Conservation (phyloP, 176 grass and related monocot species). For the Pontederia paniculata region DNA sequence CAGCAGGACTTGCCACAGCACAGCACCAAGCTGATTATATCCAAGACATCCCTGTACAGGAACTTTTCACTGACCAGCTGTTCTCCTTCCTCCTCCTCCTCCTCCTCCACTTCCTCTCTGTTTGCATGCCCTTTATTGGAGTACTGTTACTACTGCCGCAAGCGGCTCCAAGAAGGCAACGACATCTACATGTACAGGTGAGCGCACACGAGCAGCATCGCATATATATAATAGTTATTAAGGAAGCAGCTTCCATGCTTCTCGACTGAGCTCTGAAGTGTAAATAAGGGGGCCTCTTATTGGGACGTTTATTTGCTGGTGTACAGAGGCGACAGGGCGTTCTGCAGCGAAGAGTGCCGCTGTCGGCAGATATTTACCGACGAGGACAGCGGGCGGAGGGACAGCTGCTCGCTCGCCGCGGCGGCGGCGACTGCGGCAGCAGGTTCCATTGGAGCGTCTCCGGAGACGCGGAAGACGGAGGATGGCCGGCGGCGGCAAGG, state of each 20-base stretch:
- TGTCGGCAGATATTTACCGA: slow-evolving; percentile 26
- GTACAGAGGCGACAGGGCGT: slow-evolving; percentile 19
- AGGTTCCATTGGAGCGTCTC: not conserved
- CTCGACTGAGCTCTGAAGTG: not conserved
- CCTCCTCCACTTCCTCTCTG: not conserved
- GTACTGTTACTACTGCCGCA: slow-evolving; percentile 31
- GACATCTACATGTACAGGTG: slow-evolving; percentile 56
- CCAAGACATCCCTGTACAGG: slow-evolving; percentile 17
- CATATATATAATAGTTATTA: no score
- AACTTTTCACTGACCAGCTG: not conserved
- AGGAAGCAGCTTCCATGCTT: not conserved
- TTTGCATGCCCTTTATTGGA: slow-evolving; percentile 21
- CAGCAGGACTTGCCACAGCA: not conserved
- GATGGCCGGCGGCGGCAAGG: not conserved
- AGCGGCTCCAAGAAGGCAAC: slow-evolving; percentile 19
- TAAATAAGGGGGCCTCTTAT: not conserved
- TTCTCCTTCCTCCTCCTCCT: not conserved
- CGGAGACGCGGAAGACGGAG: not conserved
- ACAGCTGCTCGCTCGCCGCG: not conserved
- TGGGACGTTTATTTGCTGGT: not conserved
- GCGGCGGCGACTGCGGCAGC: not conserved
- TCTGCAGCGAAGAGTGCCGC: slow-evolving; percentile 12
- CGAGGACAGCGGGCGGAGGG: slow-evolving; percentile 19
- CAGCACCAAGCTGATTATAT: slow-evolving; percentile 15
- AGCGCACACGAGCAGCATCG: not conserved